Percentiles rank a stretch among this genome's conserved stretches.
Conservation (phyloP, 495 filamentous ascomycete genomes). For the Annulohypoxylon maeteangense region DNA sequence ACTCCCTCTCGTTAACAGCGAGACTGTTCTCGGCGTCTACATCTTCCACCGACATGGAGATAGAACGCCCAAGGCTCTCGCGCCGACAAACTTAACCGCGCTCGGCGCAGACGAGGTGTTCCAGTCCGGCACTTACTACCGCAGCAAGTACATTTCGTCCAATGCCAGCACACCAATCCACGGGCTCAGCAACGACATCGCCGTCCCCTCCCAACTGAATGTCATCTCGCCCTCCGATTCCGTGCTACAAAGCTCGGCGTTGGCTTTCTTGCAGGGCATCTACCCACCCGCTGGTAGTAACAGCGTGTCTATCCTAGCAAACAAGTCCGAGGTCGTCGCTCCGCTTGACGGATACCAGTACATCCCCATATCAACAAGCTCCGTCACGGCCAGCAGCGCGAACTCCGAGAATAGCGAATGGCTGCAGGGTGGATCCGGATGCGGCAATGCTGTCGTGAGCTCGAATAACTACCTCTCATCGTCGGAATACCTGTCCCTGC, state of each 20-base stretch:
- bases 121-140: slow-evolving; percentile 69
- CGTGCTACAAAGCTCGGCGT: slow-evolving; percentile 74
- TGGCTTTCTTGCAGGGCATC: slow-evolving; percentile 82
- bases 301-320: slow-evolving; percentile 64
- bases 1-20: slow-evolving; percentile 55
- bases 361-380: slow-evolving; percentile 65
- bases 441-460: slow-evolving; percentile 70
- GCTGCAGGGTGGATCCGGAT: slow-evolving; percentile 68
- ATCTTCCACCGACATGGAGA: slow-evolving; percentile 81
- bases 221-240: slow-evolving; percentile 68
- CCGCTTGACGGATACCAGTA: slow-evolving; percentile 83
- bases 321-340: slow-evolving; percentile 64
- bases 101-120: slow-evolving; percentile 76
- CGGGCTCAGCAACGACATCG: slow-evolving; percentile 63
- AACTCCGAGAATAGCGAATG: slow-evolving; percentile 68
- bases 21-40: slow-evolving; percentile 74
- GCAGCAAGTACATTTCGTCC: slow-evolving; percentile 65
- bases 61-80: slow-evolving; percentile 68
- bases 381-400: slow-evolving; percentile 59
- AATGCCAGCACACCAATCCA: slow-evolving; percentile 52
- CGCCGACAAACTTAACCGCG: slow-evolving; percentile 67
- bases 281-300: slow-evolving; percentile 74
- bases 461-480: slow-evolving; percentile 79
- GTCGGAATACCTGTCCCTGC: slow-evolving; percentile 61
- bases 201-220: slow-evolving; percentile 69